phyloP scores from a whole-genome alignment of 345 rosid genomes.

The Chamaenerion angustifolium region DNA sequence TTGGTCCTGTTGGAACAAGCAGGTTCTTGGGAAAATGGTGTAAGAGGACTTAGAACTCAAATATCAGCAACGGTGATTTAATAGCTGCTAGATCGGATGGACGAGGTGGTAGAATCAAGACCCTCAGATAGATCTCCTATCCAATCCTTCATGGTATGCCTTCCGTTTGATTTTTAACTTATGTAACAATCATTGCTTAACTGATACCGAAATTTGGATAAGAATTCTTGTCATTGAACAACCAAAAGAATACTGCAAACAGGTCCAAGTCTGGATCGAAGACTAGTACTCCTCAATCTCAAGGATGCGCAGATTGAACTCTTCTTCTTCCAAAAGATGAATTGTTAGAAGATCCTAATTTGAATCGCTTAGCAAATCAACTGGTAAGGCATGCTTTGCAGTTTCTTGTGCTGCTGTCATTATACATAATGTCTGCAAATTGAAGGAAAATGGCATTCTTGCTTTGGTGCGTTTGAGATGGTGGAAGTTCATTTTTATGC shows the following conservation, averaged over 20 bases:
- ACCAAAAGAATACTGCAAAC: constrained; percentile 36
- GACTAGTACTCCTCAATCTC: constrained; percentile 33
- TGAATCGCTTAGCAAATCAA: neutral
- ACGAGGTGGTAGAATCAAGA: constrained; percentile 76
- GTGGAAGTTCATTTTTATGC: too few species aligned
- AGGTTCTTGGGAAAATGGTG: constrained; percentile 78
- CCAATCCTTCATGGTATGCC: constrained; percentile 36
- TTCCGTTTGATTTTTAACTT: too few species aligned
- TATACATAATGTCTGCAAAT: too few species aligned
- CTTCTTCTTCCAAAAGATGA: constrained; percentile 61
- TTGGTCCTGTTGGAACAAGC: constrained; percentile 60
- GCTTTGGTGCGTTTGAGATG: neutral
- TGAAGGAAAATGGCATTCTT: too few species aligned
- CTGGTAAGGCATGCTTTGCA: neutral
- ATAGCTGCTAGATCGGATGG: constrained; percentile 84
- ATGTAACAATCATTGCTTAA: neutral
- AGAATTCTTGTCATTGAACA: constrained; percentile 19
- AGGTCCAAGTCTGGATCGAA: constrained; percentile 41
- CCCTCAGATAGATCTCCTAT: constrained; percentile 48
- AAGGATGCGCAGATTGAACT: constrained; percentile 74
- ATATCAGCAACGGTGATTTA: constrained; percentile 33
- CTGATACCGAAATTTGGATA: constrained; percentile 34
- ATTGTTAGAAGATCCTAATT: constrained; percentile 12
- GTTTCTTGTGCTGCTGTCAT: neutral
- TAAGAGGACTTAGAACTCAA: constrained; percentile 42